Base-by-base conservation (phyloP, 1,284 basidiomycete species). In the Apiotrichum brassicae region DNA sequence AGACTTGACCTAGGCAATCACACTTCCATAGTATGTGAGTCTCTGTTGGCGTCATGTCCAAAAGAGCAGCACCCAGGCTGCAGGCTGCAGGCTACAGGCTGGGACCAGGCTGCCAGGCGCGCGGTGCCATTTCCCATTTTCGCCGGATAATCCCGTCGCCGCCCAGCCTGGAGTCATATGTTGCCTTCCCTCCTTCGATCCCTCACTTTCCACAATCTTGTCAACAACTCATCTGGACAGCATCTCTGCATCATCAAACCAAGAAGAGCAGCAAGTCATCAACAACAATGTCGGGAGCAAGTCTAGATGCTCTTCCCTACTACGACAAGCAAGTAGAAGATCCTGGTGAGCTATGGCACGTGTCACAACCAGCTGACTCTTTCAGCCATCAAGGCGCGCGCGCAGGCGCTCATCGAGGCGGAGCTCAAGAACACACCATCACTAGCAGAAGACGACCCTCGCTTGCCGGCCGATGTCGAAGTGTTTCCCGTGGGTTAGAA, bases 301-400 rank as follows among this genome's bases (percentile, higher is more conserved):
- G 59, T 38, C 63, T 90, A 59, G 92, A 95, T 73, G 87, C 90
- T 20, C 78, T 95, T 51, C 90, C 93, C 13, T 97, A 97, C 75
- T 92, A 89, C 65, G 93, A 97, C 76, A 86, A 89, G 66, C 91
- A 97, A 64, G 78, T 93, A 40, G 87, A 93, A 55, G 79, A 82
- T 53, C 85, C 87, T 3, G 72, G 81, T 50, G 75, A 87, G 53
- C n/a, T n/a, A n/a, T 82, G 14, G 13, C 13, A 18, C 26, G 16
- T 30, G 9, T 14, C 19, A 14, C 13, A 13, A 34, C n/a, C 33
- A 34, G 33, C 57, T 46, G 6, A 19, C 23, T 23, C 28, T 16
- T 8, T 4, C 43, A 68, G 65, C 57, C 14, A 42, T 60, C 22
- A 68, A 72, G 52, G 51, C 61, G 9, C 60, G 65, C 19, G 65